Evolutionary conservation across 2,329 filamentous ascomycete genomes (phyloP), one percentile per base, ranked within the genome.

Genomic region (Cryphonectria japonica): DNA sequence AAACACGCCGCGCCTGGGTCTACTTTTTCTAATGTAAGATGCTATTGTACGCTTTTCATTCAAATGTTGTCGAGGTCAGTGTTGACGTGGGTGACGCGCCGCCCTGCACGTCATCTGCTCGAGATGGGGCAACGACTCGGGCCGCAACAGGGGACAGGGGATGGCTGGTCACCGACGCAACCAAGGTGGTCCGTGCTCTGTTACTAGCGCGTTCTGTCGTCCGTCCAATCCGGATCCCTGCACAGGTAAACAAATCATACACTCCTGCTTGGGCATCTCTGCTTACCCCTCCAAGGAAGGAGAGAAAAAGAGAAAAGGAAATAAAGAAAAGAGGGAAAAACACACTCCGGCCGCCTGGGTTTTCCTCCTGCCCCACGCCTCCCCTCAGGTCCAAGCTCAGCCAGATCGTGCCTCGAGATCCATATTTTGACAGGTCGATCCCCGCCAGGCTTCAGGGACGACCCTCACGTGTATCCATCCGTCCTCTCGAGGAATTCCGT

Each of bases 61-160:
- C 29, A 32, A 54, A 19, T 62, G 43, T 68, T 57, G 50, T 62
- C 59, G 43, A 43, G 50, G 39, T 32, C 37, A 32, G 43, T n/a
- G 46, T 63, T 39, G 63, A 62, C 43, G 46, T 43, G 71, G 68
- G 71, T 66, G 71, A 72, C 71, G 71, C 71, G 71, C 68, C 67
- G 50, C 37, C 63, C 63, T 63, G 34, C 46, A 66, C 59, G 13
- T 66, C 19, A 71, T 71, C 63, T 52, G 63, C 14, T 29, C 8
- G 37, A 16, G 29, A 26, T 50, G 43, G 46, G 26, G 54, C 7
- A 59, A 59, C 54, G 29, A 32, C 69, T 64, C 67, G 67, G 70
- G 43, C 41, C 29, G 63, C n/a, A 57, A 67, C 46, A 43, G 39
- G 62, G 66, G 2, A 59, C 37, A 69, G 64, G 63, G 41, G 26